Conservation (phyloP, 1,284 basidiomycete genomes). For the Quambalaria eucalypti region DNA sequence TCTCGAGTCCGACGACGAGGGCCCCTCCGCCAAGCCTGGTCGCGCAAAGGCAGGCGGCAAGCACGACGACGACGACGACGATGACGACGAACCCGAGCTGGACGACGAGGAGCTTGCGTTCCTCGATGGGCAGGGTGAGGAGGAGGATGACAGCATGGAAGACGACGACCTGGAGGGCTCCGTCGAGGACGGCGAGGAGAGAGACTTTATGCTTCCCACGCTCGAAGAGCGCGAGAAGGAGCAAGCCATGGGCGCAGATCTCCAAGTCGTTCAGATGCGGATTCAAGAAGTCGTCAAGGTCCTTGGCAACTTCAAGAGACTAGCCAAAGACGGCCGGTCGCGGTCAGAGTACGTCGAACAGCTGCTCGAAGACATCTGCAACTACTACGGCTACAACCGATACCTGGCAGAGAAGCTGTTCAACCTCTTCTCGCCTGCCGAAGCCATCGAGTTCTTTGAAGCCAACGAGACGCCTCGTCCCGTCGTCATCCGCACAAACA, state of each 20-base stretch:
- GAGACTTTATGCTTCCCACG: slow-evolving; percentile 66
- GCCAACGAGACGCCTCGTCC: slow-evolving; percentile 92
- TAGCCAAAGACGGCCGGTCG: slow-evolving; percentile 57
- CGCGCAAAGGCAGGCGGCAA: too few species aligned
- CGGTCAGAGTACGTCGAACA: slow-evolving; percentile 76
- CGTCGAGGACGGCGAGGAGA: slow-evolving; percentile 52
- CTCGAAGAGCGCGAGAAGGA: slow-evolving; percentile 72
- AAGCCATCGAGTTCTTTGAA: slow-evolving; percentile 92
- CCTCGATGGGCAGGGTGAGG: slow-evolving; percentile 45
- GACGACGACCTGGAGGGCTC: slow-evolving; percentile 17
- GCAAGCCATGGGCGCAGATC: slow-evolving; percentile 50
- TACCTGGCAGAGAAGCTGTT: slow-evolving; percentile 92
- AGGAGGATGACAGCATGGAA: slow-evolving; percentile 20
- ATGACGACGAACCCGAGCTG: slow-evolving; percentile 7
- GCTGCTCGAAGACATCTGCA: slow-evolving; percentile 59
- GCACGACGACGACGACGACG: slow-evolving; percentile 8
- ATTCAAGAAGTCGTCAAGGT: slow-evolving; percentile 81
- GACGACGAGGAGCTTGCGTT: slow-evolving; percentile 67
- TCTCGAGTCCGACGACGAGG: slow-evolving; percentile 26
- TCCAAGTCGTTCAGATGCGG: slow-evolving; percentile 74
- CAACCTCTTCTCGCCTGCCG: slow-evolving; percentile 81
- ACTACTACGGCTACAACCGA: slow-evolving; percentile 94
- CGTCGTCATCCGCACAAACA: slow-evolving; percentile 96
- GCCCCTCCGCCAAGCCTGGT: slow-evolving; percentile 4
- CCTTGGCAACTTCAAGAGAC: slow-evolving; percentile 49